A percentile compares a stretch with the other conserved stretches of the same genome.
These are phyloP conservation scores for Arthrobotrys pseudoclavata DNA, from an alignment of 2,329 filamentous ascomycete species.

Conservation along the genomic window DNA sequence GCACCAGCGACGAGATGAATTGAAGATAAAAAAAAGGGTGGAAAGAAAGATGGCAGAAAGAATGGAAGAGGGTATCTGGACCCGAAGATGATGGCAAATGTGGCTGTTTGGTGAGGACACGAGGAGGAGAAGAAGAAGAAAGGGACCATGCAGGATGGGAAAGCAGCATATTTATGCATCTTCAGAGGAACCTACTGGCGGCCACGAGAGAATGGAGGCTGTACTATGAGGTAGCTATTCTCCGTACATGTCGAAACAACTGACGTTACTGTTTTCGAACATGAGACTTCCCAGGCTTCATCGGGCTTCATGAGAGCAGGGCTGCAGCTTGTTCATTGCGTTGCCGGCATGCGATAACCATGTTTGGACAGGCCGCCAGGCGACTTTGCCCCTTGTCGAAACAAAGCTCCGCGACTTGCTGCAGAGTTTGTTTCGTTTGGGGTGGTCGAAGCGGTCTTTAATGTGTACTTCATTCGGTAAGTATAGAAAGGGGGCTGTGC, in stretches of 20 bases:
- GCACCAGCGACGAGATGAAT: conserved; percentile 59
- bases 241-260: conserved; percentile 44
- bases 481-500: conserved; percentile 8
- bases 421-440: conserved; percentile 42
- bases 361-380: conserved; percentile 15
- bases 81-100: conserved; percentile 45
- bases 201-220: background rate
- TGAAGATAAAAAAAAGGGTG: conserved; percentile 22
- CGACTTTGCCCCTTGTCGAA: conserved; percentile 29
- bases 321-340: background rate
- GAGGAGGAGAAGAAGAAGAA: conserved; percentile 30
- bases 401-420: conserved; percentile 24
- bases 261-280: conserved; percentile 39
- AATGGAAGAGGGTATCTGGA: conserved; percentile 56
- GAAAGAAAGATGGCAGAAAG: conserved; percentile 36
- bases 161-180: conserved; percentile 36
- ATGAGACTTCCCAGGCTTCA: conserved; percentile 49
- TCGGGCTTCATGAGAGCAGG: conserved; percentile 20
- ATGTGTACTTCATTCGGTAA: background rate
- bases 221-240: background rate
- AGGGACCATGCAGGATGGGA: conserved; percentile 5
- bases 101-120: conserved; percentile 54
- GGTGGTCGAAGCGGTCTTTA: conserved; percentile 1
- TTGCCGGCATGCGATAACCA: conserved; percentile 4
- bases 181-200: background rate